Conservation (phyloP, 2,329 filamentous ascomycete genomes). For the Nannizziopsis arthrosporioides region DNA sequence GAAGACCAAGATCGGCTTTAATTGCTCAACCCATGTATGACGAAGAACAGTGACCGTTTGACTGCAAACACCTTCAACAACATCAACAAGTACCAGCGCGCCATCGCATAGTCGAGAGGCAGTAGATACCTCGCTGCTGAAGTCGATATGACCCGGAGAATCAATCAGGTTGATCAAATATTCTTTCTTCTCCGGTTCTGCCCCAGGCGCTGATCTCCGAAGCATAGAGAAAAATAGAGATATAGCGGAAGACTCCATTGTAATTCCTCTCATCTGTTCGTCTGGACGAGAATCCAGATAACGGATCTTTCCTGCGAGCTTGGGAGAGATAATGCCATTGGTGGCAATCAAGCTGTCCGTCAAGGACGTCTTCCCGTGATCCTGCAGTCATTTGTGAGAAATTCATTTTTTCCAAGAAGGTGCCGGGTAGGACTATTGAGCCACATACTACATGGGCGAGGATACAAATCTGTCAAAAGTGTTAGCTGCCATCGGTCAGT, state of each 20-base stretch:
- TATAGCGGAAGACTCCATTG: conserved; percentile 99
- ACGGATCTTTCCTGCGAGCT: conserved; percentile 92
- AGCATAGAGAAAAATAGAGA: conserved; percentile 92
- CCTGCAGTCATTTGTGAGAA: conserved; percentile 36
- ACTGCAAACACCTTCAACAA: conserved; percentile 94
- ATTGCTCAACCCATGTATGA: conserved; percentile 89
- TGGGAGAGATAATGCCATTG: conserved; percentile 98
- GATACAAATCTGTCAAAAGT: conserved; percentile 64
- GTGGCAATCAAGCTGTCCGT: conserved; percentile 93
- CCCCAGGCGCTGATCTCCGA: conserved; percentile 57
- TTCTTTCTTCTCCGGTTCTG: conserved; percentile 62
- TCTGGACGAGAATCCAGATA: conserved; percentile 94
- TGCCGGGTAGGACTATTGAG: background rate
- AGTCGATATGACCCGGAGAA: conserved; percentile 95
- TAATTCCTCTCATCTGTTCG: conserved; percentile 91
- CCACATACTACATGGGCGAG: conserved; percentile 70
- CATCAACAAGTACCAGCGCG: conserved; percentile 86
- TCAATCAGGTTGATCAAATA: conserved; percentile 97
- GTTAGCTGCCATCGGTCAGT: conserved; percentile 25
- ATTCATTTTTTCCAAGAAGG: background rate
- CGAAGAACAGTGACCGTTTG: conserved; percentile 94
- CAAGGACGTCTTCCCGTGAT: conserved; percentile 96
- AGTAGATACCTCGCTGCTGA: conserved; percentile 94
- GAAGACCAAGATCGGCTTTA: conserved; percentile 88
- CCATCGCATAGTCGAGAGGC: conserved; percentile 90